phyloP scores from a whole-genome alignment of 306 rosid species.

The Sesbania bispinosa region DNA sequence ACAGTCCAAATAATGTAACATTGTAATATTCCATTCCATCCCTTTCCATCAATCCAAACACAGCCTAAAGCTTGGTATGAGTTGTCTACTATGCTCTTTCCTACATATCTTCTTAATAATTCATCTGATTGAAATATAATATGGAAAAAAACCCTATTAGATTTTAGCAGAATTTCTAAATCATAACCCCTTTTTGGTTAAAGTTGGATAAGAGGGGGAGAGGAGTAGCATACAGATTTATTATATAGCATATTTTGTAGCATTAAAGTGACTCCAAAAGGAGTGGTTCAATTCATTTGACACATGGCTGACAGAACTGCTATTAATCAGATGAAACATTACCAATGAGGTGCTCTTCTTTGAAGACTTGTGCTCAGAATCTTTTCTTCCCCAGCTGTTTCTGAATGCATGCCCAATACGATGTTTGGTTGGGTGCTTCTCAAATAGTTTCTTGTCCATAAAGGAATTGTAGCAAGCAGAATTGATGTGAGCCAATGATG shows the following conservation, averaged over 20 bases:
- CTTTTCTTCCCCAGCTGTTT: slow-evolving; percentile 76
- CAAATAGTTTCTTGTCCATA: slow-evolving; percentile 50
- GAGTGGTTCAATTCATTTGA: neutral
- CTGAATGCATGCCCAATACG: slow-evolving; percentile 73
- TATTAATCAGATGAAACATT: slow-evolving; percentile 25
- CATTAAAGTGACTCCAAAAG: neutral
- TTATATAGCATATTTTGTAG: neutral
- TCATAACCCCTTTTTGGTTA: too few relatives aligned
- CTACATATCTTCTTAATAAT: neutral
- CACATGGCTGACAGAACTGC: neutral
- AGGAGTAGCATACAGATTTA: neutral
- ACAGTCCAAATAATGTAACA: too few relatives aligned
- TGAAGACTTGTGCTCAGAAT: slow-evolving; percentile 49
- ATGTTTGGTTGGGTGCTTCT: slow-evolving; percentile 44
- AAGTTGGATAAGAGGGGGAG: neutral
- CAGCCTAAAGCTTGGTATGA: neutral
- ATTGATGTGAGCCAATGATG: slow-evolving; percentile 29
- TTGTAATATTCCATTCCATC: too few relatives aligned
- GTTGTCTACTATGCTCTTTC: neutral
- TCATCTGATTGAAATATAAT: neutral
- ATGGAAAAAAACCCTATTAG: neutral
- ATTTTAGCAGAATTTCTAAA: too few relatives aligned
- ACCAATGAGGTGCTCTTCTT: slow-evolving; percentile 70
- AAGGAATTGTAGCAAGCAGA: slow-evolving; percentile 23
- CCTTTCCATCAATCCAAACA: too few relatives aligned